Conservation (phyloP, 2,329 filamentous ascomycete genomes). For the Exophiala bonariae region DNA sequence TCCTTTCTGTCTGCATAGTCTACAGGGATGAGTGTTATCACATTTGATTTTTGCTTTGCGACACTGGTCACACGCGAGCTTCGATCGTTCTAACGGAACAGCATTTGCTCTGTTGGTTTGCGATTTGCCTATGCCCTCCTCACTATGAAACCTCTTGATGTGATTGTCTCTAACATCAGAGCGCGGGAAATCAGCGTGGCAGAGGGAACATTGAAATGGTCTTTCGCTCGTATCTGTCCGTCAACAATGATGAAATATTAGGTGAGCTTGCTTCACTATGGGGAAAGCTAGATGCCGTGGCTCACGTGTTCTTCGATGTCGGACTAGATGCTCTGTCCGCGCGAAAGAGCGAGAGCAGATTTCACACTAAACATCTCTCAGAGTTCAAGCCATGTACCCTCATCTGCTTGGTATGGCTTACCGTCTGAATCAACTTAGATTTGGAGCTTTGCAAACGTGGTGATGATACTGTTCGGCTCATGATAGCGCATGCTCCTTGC, state of each 20-base stretch:
- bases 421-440: too few species aligned
- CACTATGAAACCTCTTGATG: not conserved
- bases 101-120: not conserved
- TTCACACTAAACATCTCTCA: too few species aligned
- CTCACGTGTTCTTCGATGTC: not conserved
- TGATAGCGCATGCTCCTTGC: too few species aligned
- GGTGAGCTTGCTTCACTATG: not conserved
- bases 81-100: not conserved
- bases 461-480: too few species aligned
- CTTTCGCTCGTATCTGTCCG: not conserved
- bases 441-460: too few species aligned
- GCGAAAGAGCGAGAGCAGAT: not conserved
- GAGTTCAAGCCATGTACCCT: too few species aligned
- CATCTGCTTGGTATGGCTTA: too few species aligned
- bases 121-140: not conserved
- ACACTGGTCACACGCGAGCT: not conserved
- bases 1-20: too few species aligned
- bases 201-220: not conserved
- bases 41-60: not conserved
- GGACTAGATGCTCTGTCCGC: not conserved
- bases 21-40: not conserved
- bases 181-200: not conserved
- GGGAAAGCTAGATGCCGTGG: not conserved
- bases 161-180: not conserved
- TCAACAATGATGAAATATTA: too few species aligned